These are phyloP conservation scores for Alternaria conjuncta DNA, from an alignment of 2,329 filamentous ascomycete species.

Conservation along the genomic window DNA sequence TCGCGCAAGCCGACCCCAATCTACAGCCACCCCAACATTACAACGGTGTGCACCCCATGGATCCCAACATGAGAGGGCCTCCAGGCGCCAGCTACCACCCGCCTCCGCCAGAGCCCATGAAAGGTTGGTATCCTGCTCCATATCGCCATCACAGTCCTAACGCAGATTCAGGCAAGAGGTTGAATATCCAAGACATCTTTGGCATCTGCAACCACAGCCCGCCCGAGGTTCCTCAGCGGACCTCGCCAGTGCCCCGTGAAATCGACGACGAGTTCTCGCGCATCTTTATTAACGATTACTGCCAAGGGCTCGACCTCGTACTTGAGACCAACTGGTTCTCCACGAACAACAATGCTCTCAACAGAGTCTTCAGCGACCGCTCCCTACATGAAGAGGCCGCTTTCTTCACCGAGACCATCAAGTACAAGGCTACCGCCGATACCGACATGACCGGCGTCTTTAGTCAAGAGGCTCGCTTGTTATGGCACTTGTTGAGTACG, in stretches of 20 bases:
- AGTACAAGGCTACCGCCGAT: conserved; percentile 27
- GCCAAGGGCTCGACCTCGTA: conserved; percentile 41
- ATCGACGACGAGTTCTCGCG: conserved; percentile 41
- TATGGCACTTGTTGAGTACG: conserved; percentile 65
- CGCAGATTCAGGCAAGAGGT: conserved; percentile 40
- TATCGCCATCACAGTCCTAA: conserved; percentile 7
- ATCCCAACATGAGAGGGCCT: conserved; percentile 39
- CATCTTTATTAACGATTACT: conserved; percentile 47
- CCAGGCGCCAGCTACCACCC: conserved; percentile 22
- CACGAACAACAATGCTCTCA: conserved; percentile 57
- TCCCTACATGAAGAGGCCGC: conserved; percentile 44
- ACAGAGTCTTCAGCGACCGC: conserved; percentile 59
- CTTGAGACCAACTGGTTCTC: conserved; percentile 84
- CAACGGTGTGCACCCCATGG: conserved; percentile 43
- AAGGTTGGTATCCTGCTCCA: conserved; percentile 30
- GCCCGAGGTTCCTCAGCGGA: conserved; percentile 42
- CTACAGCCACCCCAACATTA: conserved; percentile 41
- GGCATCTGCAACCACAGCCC: conserved; percentile 44
- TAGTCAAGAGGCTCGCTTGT: conserved; percentile 64
- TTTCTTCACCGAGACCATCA: conserved; percentile 44
- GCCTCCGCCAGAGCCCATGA: conserved; percentile 29
- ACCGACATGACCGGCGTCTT: conserved; percentile 48
- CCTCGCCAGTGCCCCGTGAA: conserved; percentile 33
- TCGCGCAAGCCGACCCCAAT: conserved; percentile 54
- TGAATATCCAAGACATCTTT: conserved; percentile 44